These are phyloP conservation scores for Beauveria pseudobassiana DNA, from an alignment of 2,329 filamentous ascomycete genomes.

Conservation along the genomic window DNA sequence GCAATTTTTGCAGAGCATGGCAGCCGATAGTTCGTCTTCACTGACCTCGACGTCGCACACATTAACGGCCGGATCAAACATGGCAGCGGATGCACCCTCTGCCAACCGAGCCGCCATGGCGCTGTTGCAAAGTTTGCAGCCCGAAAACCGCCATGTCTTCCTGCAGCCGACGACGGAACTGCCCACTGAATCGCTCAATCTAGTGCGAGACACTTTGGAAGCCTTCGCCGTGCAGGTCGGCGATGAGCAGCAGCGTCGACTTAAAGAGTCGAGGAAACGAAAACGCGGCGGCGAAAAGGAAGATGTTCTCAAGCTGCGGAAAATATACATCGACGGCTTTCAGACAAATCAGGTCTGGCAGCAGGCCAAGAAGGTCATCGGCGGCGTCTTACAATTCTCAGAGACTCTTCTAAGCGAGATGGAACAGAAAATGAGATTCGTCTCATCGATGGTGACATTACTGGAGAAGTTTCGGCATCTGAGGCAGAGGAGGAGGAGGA, in stretches of 20 bases:
- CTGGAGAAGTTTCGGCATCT: conserved; percentile 22
- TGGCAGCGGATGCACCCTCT: conserved; percentile 26
- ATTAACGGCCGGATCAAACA: conserved; percentile 43
- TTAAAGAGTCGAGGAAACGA: conserved; percentile 68
- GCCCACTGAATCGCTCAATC: conserved; percentile 60
- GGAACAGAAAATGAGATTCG: conserved; percentile 32
- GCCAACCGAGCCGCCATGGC: conserved; percentile 27
- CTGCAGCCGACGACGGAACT: conserved; percentile 64
- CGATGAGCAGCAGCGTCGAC: conserved; percentile 60
- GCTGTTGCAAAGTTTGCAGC: conserved; percentile 49
- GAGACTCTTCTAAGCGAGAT: conserved; percentile 40
- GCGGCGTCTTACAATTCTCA: conserved; percentile 42
- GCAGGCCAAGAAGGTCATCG: conserved; percentile 78
- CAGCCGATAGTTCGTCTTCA: conserved; percentile 44
- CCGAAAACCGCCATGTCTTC: conserved; percentile 62
- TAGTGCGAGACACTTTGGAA: conserved; percentile 76
- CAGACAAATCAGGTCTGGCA: conserved; percentile 88
- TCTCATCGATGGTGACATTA: conserved; percentile 21
- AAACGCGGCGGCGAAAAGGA: conserved; percentile 53
- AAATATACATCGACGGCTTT: conserved; percentile 81
- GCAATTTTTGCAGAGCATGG: conserved; percentile 23
- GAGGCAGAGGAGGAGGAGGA: conserved; percentile 30
- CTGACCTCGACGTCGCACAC: conserved; percentile 59
- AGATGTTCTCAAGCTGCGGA: conserved; percentile 65
- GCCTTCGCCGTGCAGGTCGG: conserved; percentile 67